phyloP scores from a whole-genome alignment of 139 green algal species.

The Chlorella ohadii region DNA sequence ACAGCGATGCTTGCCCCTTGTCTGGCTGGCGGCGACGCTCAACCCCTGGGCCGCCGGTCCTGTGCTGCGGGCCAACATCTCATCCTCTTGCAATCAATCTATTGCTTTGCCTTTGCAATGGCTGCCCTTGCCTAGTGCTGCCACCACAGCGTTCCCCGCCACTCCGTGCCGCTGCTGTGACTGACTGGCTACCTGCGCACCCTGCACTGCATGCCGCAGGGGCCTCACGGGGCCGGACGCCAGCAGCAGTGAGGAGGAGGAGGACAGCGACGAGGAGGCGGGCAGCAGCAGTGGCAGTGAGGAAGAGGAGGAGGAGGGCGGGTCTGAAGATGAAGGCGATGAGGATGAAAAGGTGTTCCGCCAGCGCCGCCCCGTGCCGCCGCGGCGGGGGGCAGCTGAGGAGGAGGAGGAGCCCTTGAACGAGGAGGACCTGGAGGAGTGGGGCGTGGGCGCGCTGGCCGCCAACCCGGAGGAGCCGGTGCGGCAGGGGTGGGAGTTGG shows the following conservation, averaged over 20 bases:
- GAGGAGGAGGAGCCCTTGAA: slow-evolving; percentile 33
- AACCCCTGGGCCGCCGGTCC: slow-evolving; percentile 15
- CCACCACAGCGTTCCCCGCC: too few species aligned
- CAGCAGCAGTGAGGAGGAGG: slow-evolving; percentile 47
- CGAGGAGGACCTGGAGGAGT: slow-evolving; percentile 58
- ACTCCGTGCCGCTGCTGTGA: neutral
- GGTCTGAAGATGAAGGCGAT: slow-evolving; percentile 32
- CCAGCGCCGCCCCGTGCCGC: neutral
- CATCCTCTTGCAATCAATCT: neutral
- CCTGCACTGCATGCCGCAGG: slow-evolving; percentile 27
- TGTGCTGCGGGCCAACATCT: slow-evolving; percentile 24
- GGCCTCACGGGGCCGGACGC: slow-evolving; percentile 42
- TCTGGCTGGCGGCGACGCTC: slow-evolving; percentile 28
- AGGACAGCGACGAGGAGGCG: slow-evolving; percentile 3
- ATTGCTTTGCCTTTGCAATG: neutral
- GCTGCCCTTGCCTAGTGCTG: neutral
- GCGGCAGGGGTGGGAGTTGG: neutral
- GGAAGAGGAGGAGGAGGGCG: slow-evolving; percentile 21
- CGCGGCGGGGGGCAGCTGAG: slow-evolving; percentile 11
- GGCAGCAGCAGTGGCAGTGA: neutral
- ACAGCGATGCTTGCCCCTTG: slow-evolving; percentile 22
- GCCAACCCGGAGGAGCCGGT: slow-evolving; percentile 73
- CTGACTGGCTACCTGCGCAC: too few species aligned
- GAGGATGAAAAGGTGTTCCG: slow-evolving; percentile 42
- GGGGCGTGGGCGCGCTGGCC: slow-evolving; percentile 77